Base-by-base conservation (phyloP, 108 stramenopile species). In the Nitzschia sp. region DNA sequence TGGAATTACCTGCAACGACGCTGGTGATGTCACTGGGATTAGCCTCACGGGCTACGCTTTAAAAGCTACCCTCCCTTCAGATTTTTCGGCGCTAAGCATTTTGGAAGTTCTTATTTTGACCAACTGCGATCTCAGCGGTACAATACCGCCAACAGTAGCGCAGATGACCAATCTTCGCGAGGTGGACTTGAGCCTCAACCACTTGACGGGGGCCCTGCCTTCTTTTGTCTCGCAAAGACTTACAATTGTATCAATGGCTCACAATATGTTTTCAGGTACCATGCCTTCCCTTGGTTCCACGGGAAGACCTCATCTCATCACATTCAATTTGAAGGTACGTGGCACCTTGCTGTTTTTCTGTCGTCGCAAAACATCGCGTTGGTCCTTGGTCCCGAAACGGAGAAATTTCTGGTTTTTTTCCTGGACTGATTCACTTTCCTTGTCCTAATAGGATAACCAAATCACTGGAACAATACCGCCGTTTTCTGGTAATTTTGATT, bases 1-100 rank as follows among this genome's bases (percentile, higher is more conserved):
- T 30, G 85, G 85, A 2, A 46, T 86, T 33, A 60, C 68, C 5
- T 86, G 85, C 56, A 75, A 86, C 66, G 41, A 31, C 1, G 44
- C 69, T 13, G 80, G 68, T 8, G 62, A 72, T 17, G 70, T 86
- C 29, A 45, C 70, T 25, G 38, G 53, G 30, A 76, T 86, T 23
- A 38, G 36, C 13, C 58, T 86, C 35, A 78, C 68, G 25, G 69
- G 73, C 54, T 63, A 68, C 1, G 47, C 53, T 23, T 47, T 86
- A 23, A 31, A 52, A 33, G 82, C 82, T 6, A 74, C 73, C 1
- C 79, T 86, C 34, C 72, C 80, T 8, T 35, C 38, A 0, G 27
- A 38, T 13, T 29, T 72, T 2, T 63, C 47, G 6, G 19, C 36
- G 27, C 26, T 63, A 6, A 19, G 16, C 2, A 55, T 17, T 16